Evolutionary conservation across 345 rosid genomes (phyloP), one percentile per base, ranked within the genome.

Genomic region (Raphanus raphanistrum): DNA sequence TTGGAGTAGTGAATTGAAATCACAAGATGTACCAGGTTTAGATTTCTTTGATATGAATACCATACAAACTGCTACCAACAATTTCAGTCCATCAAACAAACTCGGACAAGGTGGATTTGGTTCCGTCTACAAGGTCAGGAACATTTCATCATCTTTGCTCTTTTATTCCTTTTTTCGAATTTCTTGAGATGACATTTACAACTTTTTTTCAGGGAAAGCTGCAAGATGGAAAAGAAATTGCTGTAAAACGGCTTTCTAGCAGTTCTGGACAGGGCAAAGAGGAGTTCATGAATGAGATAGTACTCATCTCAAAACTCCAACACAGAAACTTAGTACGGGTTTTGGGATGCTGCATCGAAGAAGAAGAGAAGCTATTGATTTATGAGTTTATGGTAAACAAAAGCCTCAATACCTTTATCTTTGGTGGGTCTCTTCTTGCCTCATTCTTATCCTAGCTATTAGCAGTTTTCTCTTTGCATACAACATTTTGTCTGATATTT

Each of bases 371-470:
- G 68, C 64, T 88, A 80, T 27, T 90, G 41, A 70, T 90, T 35
- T 90, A 90, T 58, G 92, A 90, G 73, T 87, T 70, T 50, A 41
- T 90, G 80, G 81, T 79, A 5, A 88, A 90, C 80, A 80, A 80
- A 74, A 88, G 90, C 80, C 80, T 88, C 66, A 92, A 88, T 58
- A 68, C 66, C 0, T 82, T 82, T 68, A 52, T 88, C 48, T 90
- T 87, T 60, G 82, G 92, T 86, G 3, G 0, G 86, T 68, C 7
- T 13, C 29, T 35, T 45, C 8, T 60, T 25, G 2, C 62, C 60
- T 17, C 28, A 17, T 55, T 55, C 28, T n/a, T n/a, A n/a, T n/a
- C n/a, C n/a, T n/a, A n/a, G n/a, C n/a, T n/a, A 3, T 55, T 17
- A 55, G 12, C 60, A 3, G 60, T 17, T 55, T 52, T 52, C 59